Percentiles rank a stretch among this genome's conserved stretches.
phyloP scores from a whole-genome alignment of 2,329 filamentous ascomycete species.

The Hypoxylon sp. region DNA sequence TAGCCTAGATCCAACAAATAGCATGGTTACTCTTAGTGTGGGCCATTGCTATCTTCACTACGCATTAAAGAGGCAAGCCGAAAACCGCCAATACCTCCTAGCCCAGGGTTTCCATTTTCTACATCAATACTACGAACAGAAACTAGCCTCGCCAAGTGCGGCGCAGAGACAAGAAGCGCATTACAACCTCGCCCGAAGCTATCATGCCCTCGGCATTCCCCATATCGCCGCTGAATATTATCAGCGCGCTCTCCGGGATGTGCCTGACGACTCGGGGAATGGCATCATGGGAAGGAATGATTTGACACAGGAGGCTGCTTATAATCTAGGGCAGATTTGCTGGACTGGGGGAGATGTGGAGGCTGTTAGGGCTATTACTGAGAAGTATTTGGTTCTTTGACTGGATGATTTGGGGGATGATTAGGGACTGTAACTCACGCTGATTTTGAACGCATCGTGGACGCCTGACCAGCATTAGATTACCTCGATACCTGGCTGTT shows the following conservation, averaged over 20 bases:
- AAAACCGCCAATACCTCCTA: constrained; percentile 90
- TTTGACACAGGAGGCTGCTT: constrained; percentile 52
- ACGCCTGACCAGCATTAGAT: too few species aligned
- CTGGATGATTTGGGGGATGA: neutral
- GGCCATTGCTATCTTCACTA: constrained; percentile 90
- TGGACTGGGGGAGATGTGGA: constrained; percentile 51
- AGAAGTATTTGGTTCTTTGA: constrained; percentile 49
- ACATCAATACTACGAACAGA: constrained; percentile 77
- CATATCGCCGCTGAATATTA: constrained; percentile 83
- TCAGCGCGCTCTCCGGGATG: constrained; percentile 62
- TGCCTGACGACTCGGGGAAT: constrained; percentile 39
- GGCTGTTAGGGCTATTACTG: constrained; percentile 44
- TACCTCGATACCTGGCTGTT: neutral
- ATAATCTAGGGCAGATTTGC: constrained; percentile 53
- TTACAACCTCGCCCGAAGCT: constrained; percentile 84
- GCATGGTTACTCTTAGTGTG: constrained; percentile 84
- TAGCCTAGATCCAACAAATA: constrained; percentile 81
- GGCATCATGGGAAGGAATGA: constrained; percentile 47
- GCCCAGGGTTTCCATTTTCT: constrained; percentile 89
- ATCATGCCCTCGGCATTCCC: constrained; percentile 80
- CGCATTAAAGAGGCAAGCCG: constrained; percentile 87
- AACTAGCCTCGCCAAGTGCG: constrained; percentile 58
- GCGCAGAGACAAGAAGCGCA: constrained; percentile 79
- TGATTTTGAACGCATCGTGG: neutral
- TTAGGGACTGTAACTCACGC: neutral